These are phyloP conservation scores for Zygosaccharomyces pseudobailii DNA, from an alignment of 1,139 yeast species.

Conservation along the genomic window DNA sequence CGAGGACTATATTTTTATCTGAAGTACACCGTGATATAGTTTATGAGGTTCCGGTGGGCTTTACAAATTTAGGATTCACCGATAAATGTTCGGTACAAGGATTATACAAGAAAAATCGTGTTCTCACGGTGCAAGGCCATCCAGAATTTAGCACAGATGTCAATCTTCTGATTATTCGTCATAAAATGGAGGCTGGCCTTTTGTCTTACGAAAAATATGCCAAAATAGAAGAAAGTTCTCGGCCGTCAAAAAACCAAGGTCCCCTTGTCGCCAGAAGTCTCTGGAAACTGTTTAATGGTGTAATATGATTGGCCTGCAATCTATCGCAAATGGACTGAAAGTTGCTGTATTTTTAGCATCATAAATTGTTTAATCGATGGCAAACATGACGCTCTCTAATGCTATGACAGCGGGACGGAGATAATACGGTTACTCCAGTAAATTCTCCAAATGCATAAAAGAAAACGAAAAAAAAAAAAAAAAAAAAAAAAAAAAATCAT, in stretches of 20 bases:
- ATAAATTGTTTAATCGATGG: no score
- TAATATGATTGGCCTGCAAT: no score
- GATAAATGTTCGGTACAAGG: conserved; percentile 61
- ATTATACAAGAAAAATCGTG: conserved; percentile 40
- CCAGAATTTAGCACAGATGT: conserved; percentile 62
- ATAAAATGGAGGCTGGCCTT: background rate
- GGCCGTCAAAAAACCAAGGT: conserved; percentile 14
- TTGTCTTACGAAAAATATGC: conserved; percentile 3
- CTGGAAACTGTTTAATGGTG: conserved; percentile 15
- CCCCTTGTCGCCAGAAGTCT: conserved; percentile 12
- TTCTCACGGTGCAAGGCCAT: conserved; percentile 81
- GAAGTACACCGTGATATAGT: conserved; percentile 76
- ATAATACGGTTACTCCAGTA: no score
- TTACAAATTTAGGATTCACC: conserved; percentile 49
- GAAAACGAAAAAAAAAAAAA: no score
- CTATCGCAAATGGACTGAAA: no score
- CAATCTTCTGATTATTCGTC: background rate
- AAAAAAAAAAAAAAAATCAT: no score
- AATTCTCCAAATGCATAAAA: no score
- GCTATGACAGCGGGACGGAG: no score
- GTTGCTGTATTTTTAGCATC: no score
- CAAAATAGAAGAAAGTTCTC: conserved; percentile 3
- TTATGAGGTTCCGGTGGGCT: conserved; percentile 42
- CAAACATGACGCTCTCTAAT: no score
- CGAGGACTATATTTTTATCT: conserved; percentile 40